Evolutionary conservation across 2,329 filamentous ascomycete species (phyloP).

Genomic region (Epichloe glyceriae): DNA sequence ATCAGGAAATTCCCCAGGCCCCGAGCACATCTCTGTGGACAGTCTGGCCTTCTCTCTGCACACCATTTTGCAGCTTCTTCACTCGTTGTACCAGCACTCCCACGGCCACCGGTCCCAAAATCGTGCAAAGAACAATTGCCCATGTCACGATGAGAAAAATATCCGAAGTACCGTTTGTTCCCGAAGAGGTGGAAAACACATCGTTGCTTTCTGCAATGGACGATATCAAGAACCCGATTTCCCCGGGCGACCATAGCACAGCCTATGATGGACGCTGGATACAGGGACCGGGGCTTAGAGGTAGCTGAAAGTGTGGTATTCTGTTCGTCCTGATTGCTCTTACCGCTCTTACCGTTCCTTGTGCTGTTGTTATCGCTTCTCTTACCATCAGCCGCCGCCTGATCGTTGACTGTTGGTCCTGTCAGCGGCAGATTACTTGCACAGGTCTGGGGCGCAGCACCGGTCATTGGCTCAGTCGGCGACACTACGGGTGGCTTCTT

Average conservation of each 20-base stretch:
- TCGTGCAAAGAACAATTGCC: constrained; percentile 43
- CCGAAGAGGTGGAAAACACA: constrained; percentile 19
- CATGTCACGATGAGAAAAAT: constrained; percentile 41
- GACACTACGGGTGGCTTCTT: neutral
- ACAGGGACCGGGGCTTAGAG: constrained; percentile 45
- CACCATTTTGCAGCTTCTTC: constrained; percentile 14
- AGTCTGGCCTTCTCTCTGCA: neutral
- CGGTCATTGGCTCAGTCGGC: neutral
- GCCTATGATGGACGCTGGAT: constrained; percentile 54
- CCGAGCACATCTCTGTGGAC: constrained; percentile 3
- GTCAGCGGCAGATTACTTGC: neutral
- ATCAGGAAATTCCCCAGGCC: neutral
- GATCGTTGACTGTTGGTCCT: neutral
- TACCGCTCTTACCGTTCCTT: neutral
- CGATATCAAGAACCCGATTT: constrained; percentile 68
- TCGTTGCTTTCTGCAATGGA: constrained; percentile 47
- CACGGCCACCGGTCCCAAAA: constrained; percentile 35
- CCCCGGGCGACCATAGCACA: constrained; percentile 62
- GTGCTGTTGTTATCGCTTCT: neutral
- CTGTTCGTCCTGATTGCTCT: neutral
- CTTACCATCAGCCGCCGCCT: neutral
- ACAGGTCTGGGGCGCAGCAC: neutral
- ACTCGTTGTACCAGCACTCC: constrained; percentile 33
- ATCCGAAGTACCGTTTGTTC: constrained; percentile 17
- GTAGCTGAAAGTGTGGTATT: constrained; percentile 9